These are phyloP conservation scores for Nemania sp. DNA, from an alignment of 2,329 filamentous ascomycete species.

Conservation along the genomic window DNA sequence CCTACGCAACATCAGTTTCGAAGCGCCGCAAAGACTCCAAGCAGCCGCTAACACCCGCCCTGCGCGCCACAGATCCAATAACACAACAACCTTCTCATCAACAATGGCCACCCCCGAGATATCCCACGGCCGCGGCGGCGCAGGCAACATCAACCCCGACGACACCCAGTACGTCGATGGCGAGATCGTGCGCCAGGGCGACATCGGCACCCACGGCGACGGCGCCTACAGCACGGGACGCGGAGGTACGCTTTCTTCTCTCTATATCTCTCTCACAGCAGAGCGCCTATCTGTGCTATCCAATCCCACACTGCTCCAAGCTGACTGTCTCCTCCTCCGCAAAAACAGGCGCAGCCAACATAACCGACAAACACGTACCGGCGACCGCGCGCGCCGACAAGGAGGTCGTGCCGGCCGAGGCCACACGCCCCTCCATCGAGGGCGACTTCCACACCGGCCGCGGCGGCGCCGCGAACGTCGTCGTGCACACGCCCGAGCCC, in stretches of 20 bases:
- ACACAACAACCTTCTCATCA: too few relatives aligned
- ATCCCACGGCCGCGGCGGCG: constrained; percentile 65
- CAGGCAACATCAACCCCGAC: constrained; percentile 64
- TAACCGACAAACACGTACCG: constrained; percentile 52
- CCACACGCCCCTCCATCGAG: constrained; percentile 53
- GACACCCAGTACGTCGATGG: constrained; percentile 65
- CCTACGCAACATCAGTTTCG: too few relatives aligned
- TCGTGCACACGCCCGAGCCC: constrained; percentile 45
- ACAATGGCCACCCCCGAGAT: constrained; percentile 53
- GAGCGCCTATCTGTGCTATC: too few relatives aligned
- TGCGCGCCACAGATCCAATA: not conserved
- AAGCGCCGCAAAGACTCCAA: too few relatives aligned
- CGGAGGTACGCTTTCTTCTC: constrained; percentile 52
- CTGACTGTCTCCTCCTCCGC: not conserved
- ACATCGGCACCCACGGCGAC: constrained; percentile 60
- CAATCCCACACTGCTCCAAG: not conserved
- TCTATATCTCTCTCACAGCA: not conserved
- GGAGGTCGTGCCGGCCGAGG: constrained; percentile 58
- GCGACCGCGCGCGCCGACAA: constrained; percentile 51
- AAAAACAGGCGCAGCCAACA: constrained; percentile 60
- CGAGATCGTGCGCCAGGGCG: constrained; percentile 61
- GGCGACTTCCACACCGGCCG: constrained; percentile 62
- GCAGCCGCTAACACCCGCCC: not conserved
- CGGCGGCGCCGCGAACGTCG: constrained; percentile 64
- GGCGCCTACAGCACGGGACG: constrained; percentile 63